Evolutionary conservation across 2,329 filamentous ascomycete genomes (phyloP).

Genomic region (Knufia petricola): DNA sequence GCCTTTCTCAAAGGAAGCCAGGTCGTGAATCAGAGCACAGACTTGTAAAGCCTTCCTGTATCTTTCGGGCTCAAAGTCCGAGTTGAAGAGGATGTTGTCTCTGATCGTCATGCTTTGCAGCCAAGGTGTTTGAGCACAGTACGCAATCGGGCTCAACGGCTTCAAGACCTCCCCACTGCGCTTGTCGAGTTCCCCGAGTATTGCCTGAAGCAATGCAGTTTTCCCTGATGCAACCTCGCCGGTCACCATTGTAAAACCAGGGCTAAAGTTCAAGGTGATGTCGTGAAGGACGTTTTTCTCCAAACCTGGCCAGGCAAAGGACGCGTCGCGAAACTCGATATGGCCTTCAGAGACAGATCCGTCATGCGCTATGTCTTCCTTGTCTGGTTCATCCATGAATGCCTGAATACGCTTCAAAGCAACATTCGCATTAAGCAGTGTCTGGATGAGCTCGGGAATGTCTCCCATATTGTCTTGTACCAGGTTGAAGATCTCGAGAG

Average conservation of each 20-base stretch:
- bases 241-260: constrained; percentile 50
- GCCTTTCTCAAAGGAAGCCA: constrained; percentile 53
- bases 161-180: constrained; percentile 41
- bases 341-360: constrained; percentile 23
- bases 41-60: constrained; percentile 61
- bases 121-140: constrained; percentile 59
- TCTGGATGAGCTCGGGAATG: constrained; percentile 64
- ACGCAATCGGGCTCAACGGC: constrained; percentile 47
- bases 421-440: constrained; percentile 71
- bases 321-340: constrained; percentile 51
- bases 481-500: constrained; percentile 68
- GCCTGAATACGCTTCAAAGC: constrained; percentile 71
- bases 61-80: constrained; percentile 56
- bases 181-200: constrained; percentile 51
- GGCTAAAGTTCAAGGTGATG: constrained; percentile 45
- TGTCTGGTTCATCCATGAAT: constrained; percentile 80
- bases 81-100: constrained; percentile 58
- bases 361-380: constrained; percentile 53
- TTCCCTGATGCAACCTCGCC: constrained; percentile 59
- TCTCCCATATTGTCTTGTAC: constrained; percentile 65
- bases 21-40: constrained; percentile 52
- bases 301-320: constrained; percentile 71
- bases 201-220: constrained; percentile 49
- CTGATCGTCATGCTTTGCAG: constrained; percentile 60
- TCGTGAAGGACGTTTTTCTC: constrained; percentile 45